A percentile compares a stretch with the other conserved stretches of the same genome.
Conservation (phyloP, 352 stramenopile genomes). For the Phytophthora boehmeriae region DNA sequence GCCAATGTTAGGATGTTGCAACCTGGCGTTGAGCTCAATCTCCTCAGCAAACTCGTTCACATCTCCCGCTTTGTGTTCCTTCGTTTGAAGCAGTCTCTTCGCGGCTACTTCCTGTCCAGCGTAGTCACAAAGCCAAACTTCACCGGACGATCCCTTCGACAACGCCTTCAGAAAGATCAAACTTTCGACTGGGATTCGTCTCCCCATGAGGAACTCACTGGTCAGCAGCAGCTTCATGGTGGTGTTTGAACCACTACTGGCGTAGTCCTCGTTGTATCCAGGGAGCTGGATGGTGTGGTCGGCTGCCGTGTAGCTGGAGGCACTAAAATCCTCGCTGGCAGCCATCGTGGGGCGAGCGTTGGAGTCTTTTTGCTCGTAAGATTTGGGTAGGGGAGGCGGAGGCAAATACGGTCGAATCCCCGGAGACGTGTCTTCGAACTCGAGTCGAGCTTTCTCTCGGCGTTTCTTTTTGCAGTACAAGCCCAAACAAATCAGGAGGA, state of each 20-base stretch:
- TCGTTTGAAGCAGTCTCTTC: constrained; percentile 44
- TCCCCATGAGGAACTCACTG: constrained; percentile 32
- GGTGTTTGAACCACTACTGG: constrained; percentile 14
- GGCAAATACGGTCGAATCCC: constrained; percentile 14
- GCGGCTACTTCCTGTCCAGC: constrained; percentile 34
- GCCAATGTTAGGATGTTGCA: constrained; percentile 42
- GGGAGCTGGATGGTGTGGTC: constrained; percentile 28
- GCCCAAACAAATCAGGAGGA: constrained; percentile 5
- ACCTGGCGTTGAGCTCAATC: constrained; percentile 38
- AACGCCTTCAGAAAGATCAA: constrained; percentile 24
- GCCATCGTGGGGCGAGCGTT: constrained; percentile 16
- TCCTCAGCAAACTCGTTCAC: constrained; percentile 40
- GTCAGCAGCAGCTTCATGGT: constrained; percentile 24
- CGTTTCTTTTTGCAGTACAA: constrained; percentile 13
- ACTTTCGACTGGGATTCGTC: constrained; percentile 30
- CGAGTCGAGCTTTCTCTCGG: neutral
- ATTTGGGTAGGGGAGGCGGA: constrained; percentile 6
- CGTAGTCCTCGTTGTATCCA: constrained; percentile 10
- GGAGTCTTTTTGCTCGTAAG: constrained; percentile 13
- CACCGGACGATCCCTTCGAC: constrained; percentile 45
- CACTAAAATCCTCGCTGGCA: constrained; percentile 21
- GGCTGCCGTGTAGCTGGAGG: constrained; percentile 7
- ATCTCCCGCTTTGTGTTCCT: constrained; percentile 32
- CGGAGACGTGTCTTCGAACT: constrained; percentile 3
- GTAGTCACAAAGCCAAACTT: constrained; percentile 51